phyloP scores from a whole-genome alignment of 768 basidiomycete species.

The Boletales sp. region DNA sequence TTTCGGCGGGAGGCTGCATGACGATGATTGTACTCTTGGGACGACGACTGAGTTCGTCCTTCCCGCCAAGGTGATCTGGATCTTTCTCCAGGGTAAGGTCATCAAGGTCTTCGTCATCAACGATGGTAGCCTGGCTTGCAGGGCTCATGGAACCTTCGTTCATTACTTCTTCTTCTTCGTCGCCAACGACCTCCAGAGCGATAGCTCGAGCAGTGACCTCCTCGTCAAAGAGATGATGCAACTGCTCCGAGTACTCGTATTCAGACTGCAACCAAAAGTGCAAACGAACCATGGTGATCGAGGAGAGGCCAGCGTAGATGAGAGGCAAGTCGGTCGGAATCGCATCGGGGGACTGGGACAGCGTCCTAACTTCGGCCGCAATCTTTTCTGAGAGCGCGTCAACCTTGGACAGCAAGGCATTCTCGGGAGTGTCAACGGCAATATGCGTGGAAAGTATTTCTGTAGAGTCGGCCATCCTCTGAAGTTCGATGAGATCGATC shows the following conservation, averaged over 20 bases:
- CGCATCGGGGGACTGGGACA: slow-evolving; percentile 26
- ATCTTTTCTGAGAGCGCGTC: slow-evolving; percentile 31
- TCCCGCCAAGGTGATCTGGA: neutral
- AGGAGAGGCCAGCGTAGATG: slow-evolving; percentile 31
- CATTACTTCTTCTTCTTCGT: slow-evolving; percentile 17
- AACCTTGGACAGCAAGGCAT: slow-evolving; percentile 8
- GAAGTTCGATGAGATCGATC: slow-evolving; percentile 25
- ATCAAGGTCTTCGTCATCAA: slow-evolving; percentile 17
- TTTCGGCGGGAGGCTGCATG: slow-evolving; percentile 22
- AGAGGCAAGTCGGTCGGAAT: slow-evolving; percentile 31
- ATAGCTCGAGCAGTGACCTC: slow-evolving; percentile 27
- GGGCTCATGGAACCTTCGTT: slow-evolving; percentile 10
- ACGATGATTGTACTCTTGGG: slow-evolving; percentile 19
- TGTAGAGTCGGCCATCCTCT: slow-evolving; percentile 18
- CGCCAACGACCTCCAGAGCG: slow-evolving; percentile 26
- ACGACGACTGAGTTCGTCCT: slow-evolving; percentile 1
- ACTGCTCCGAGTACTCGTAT: slow-evolving; percentile 27
- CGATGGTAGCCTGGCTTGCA: slow-evolving; percentile 14
- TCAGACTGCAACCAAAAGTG: slow-evolving; percentile 34
- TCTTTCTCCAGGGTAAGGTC: neutral
- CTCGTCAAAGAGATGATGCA: slow-evolving; percentile 29
- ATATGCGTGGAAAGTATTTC: slow-evolving; percentile 15
- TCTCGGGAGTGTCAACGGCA: slow-evolving; percentile 6
- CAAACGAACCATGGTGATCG: slow-evolving; percentile 28
- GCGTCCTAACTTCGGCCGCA: slow-evolving; percentile 28